Percentiles rank a stretch among this genome's conserved stretches.
phyloP scores from a whole-genome alignment of 495 filamentous ascomycete species.

The Hyaloscypha variabilis region DNA sequence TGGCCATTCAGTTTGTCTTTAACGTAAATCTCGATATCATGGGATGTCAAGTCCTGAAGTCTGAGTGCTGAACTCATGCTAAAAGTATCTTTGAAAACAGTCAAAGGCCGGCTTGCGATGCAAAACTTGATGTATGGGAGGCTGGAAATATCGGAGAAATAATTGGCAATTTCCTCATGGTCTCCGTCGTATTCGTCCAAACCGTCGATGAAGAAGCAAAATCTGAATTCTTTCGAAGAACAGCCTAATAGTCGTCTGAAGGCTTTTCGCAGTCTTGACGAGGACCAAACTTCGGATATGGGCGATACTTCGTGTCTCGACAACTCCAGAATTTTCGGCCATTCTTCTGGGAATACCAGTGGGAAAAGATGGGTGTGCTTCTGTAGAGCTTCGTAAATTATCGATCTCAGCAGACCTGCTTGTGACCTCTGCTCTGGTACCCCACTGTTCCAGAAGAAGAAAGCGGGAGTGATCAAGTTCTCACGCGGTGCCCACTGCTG shows the following conservation, averaged over 20 bases:
- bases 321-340: not conserved
- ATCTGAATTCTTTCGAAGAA: conserved; percentile 6
- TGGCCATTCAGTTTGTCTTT: conserved; percentile 8
- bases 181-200: conserved; percentile 40
- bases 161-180: conserved; percentile 25
- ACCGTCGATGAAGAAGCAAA: conserved; percentile 37
- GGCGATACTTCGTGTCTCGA: not conserved
- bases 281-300: not conserved
- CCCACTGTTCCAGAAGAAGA: conserved; percentile 43
- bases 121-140: conserved; percentile 35
- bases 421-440: conserved; percentile 33
- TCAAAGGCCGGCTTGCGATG: conserved; percentile 38
- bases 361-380: conserved; percentile 19
- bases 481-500: conserved; percentile 27
- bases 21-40: conserved; percentile 16
- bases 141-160: conserved; percentile 12
- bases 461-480: conserved; percentile 16
- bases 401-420: conserved; percentile 32
- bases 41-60: conserved; percentile 16
- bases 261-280: not conserved
- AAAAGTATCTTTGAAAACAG: conserved; percentile 30
- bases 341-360: conserved; percentile 22
- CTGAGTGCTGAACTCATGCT: not conserved
- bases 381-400: conserved; percentile 30
- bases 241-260: conserved; percentile 18